Evolutionary conservation across 108 stramenopile genomes (phyloP).

Genomic region (Licmophora abbreviata): DNA sequence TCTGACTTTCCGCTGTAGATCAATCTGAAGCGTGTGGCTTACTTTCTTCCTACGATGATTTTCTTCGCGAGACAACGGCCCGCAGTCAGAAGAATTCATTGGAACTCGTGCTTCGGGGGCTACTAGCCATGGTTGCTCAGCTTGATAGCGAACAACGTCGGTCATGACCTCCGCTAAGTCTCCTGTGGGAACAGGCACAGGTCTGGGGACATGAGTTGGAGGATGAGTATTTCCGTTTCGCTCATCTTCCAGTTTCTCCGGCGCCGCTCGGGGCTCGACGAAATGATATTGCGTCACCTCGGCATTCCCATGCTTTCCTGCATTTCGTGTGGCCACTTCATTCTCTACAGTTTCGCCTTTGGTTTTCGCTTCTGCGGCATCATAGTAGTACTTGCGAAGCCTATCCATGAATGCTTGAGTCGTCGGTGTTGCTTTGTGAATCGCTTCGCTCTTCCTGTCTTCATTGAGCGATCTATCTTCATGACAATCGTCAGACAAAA

Average conservation of each 20-base stretch:
- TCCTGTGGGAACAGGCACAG: conserved; percentile 45
- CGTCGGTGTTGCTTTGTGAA: conserved; percentile 24
- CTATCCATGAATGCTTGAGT: conserved; percentile 57
- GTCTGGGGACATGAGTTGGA: conserved; percentile 31
- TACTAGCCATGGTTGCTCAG: conserved; percentile 67
- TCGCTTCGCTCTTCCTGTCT: neutral
- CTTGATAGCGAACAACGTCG: conserved; percentile 40
- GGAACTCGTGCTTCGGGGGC: conserved; percentile 59
- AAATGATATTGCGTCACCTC: conserved; percentile 21
- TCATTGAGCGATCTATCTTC: conserved; percentile 10
- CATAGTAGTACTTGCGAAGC: conserved; percentile 45
- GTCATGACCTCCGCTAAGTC: conserved; percentile 42
- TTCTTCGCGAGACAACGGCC: conserved; percentile 9
- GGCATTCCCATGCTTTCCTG: neutral
- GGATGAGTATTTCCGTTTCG: conserved; percentile 1
- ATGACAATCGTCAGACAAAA: neutral
- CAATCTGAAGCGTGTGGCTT: conserved; percentile 25
- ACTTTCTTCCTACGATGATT: conserved; percentile 19
- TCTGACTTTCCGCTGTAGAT: conserved; percentile 32
- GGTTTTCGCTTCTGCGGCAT: conserved; percentile 43
- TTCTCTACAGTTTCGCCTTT: conserved; percentile 1
- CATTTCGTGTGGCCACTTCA: too few relatives aligned
- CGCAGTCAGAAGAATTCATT: neutral
- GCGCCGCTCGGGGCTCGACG: conserved; percentile 5
- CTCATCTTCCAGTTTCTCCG: conserved; percentile 3